Base-by-base conservation (phyloP, 2,329 filamentous ascomycete species). In the Nothopassalora personata region DNA sequence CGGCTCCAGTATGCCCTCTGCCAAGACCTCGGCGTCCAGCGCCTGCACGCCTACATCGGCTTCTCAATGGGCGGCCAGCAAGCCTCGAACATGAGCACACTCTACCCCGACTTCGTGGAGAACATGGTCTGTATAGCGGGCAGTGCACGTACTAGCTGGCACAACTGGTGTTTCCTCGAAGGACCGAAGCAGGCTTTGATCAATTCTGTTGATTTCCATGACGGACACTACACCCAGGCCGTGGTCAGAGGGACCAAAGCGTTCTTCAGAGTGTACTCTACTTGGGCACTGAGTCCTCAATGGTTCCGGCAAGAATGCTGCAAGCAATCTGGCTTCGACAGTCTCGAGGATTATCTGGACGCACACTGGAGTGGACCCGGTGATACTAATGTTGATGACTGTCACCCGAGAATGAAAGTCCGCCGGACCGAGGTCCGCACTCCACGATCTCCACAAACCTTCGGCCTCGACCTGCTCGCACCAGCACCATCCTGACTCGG, bases 21-120 rank as follows among this genome's bases (percentile, higher is more conserved):
- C 5, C 34, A 76, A 48, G 66, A 71, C 4, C 72, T 84, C 0
- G 74, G 75, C 1, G 69, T 83, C 13, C 64, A 66, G 11, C 71
- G 75, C 36, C 72, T 82, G 0, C 74, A 78, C 13, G 75, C 77
- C 9, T 78, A 83, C 33, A 66, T 83, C 2, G 82, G 82, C 1
- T 84, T 82, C 75, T 81, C 78, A 51, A 83, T 84, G 81, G 82
- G 81, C 39, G 82, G 80, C 1, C 79, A 77, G 23, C 77, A 82
- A 57, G 75, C 80, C 1, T 84, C 80, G 57, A 79, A 84, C 62
- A 81, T 80, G 79, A 68, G 74, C 4, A 74, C 77, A 1, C 74
- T 81, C 49, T 80, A 76, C 56, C 80, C 81, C 0, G 73, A 75
- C n/a, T 80, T 82, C 31, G 73, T 77, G 45, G 72, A 76, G 13